Percentiles rank a stretch among this genome's conserved stretches.
These are phyloP conservation scores for Psidium guajava DNA, from an alignment of 345 rosid genomes.

Conservation along the genomic window DNA sequence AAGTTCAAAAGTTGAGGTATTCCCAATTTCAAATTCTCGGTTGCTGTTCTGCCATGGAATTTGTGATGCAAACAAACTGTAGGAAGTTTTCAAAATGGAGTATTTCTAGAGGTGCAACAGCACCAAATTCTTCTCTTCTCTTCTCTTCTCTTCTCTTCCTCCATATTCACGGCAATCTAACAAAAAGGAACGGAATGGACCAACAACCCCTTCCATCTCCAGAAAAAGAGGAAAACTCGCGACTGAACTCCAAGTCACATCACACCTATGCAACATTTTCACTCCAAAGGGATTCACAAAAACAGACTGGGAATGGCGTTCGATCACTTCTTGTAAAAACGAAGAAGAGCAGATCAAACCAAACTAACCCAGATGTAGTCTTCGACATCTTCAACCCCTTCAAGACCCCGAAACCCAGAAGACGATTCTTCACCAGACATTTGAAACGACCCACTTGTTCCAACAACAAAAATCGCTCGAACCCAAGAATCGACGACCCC, in stretches of 20 bases:
- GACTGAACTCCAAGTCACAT: not conserved
- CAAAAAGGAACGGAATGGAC: not conserved
- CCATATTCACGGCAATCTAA: not conserved
- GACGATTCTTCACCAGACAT: constrained; percentile 44
- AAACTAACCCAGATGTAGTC: constrained; percentile 44
- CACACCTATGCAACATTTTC: not conserved
- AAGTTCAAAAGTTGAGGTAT: not conserved
- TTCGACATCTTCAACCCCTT: constrained; percentile 55
- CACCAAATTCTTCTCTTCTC: not conserved
- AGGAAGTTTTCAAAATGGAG: not conserved
- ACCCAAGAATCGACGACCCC: not conserved
- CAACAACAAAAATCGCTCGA: not conserved
- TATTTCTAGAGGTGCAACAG: not conserved
- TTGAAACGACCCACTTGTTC: not conserved
- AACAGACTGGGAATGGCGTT: not conserved
- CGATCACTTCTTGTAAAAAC: not conserved
- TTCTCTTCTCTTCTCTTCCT: not conserved
- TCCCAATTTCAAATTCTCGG: not conserved
- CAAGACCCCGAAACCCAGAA: constrained; percentile 17
- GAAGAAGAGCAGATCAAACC: not conserved
- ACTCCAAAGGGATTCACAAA: not conserved
- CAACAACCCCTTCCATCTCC: not conserved
- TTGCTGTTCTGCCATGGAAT: not conserved
- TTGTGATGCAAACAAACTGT: not conserved
- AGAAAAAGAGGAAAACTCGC: not conserved